A percentile compares a stretch with the other conserved stretches of the same genome.
phyloP scores from a whole-genome alignment of 257 asterid genomes.

The Nicotiana paniculata region DNA sequence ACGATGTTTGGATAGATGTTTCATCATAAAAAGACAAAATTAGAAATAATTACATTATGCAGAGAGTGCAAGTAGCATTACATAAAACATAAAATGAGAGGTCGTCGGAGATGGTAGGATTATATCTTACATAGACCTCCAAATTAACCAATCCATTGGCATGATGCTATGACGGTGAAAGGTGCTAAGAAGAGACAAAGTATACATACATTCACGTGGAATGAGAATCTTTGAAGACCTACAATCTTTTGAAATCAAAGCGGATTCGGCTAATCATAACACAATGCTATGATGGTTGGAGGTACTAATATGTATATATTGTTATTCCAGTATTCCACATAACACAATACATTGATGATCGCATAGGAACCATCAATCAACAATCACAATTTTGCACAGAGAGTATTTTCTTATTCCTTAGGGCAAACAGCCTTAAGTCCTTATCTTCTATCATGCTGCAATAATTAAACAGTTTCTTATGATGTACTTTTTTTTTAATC shows the following conservation, averaged over 20 bases:
- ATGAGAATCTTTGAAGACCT: not conserved
- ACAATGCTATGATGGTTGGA: not conserved
- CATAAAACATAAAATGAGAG: not conserved
- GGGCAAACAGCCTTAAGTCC: not conserved
- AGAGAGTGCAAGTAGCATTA: not conserved
- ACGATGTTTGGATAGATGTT: not conserved
- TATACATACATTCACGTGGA: not conserved
- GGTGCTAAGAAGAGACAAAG: not conserved
- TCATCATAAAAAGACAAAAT: not conserved
- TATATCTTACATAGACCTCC: not conserved
- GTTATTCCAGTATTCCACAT: not conserved
- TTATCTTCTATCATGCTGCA: slow-evolving; percentile 1
- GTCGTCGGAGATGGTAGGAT: not conserved
- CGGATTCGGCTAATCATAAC: not conserved
- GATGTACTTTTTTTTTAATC: not conserved
- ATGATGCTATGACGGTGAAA: not conserved
- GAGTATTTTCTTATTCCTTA: not conserved
- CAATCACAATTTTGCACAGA: not conserved
- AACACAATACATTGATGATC: not conserved
- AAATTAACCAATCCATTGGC: not conserved
- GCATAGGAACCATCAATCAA: not conserved
- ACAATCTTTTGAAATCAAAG: not conserved
- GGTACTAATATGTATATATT: not conserved
- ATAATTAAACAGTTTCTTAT: not conserved
- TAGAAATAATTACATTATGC: not conserved